Percentiles rank a stretch among this genome's conserved stretches.
phyloP scores from a whole-genome alignment of 495 filamentous ascomycete species.

The Aspergillus baeticus region DNA sequence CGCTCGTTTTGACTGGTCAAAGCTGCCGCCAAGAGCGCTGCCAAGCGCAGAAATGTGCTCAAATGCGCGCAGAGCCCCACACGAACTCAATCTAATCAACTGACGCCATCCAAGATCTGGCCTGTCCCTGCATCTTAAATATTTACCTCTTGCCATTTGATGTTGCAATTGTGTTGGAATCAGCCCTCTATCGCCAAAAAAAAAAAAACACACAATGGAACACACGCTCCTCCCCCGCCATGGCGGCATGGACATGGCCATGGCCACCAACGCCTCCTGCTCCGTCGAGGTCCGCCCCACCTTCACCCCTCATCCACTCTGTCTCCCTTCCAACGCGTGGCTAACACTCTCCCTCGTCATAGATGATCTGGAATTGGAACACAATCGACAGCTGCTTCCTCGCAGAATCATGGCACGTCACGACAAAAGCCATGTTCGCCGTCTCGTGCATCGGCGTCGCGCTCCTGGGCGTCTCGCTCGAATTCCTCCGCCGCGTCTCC shows the following conservation, averaged over 20 bases:
- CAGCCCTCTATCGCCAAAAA: too few species aligned
- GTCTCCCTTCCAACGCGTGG: too few species aligned
- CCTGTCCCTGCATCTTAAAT: too few species aligned
- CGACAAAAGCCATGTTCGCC: slow-evolving; percentile 57
- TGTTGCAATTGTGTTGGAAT: too few species aligned
- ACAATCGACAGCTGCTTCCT: slow-evolving; percentile 66
- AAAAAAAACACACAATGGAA: not conserved
- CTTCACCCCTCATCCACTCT: not conserved
- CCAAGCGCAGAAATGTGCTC: slow-evolving; percentile 21
- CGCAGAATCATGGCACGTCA: slow-evolving; percentile 59
- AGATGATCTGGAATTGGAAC: slow-evolving; percentile 76
- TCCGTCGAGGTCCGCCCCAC: slow-evolving; percentile 19
- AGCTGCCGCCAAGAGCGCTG: too few species aligned
- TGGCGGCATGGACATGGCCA: slow-evolving; percentile 19
- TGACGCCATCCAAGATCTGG: not conserved
- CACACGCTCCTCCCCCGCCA: slow-evolving; percentile 9
- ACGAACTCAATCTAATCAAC: not conserved
- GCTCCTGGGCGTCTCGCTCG: slow-evolving; percentile 58
- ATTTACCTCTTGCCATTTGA: too few species aligned
- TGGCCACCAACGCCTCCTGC: slow-evolving; percentile 13
- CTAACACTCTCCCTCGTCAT: not conserved
- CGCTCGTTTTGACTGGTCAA: not conserved
- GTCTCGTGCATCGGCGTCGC: slow-evolving; percentile 66
- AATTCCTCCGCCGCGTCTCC: slow-evolving; percentile 54
- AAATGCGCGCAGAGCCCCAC: slow-evolving; percentile 9